These are phyloP conservation scores for Lodderomyces elongisporus DNA, from an alignment of 1,139 yeast species.

Conservation along the genomic window DNA sequence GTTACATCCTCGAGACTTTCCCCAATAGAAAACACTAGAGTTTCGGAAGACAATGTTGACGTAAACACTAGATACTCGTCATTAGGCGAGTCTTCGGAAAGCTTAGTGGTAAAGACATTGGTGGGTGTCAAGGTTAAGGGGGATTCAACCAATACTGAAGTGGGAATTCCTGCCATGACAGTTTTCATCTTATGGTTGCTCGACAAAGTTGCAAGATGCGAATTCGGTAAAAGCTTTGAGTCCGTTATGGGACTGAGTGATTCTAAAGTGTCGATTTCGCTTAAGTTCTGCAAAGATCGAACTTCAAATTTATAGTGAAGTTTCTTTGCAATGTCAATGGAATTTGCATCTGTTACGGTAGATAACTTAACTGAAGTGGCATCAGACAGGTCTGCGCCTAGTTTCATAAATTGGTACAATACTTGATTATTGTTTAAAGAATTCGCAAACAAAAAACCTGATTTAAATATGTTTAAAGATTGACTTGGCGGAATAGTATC, in stretches of 20 bases:
- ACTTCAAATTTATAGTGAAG: conserved; percentile 15
- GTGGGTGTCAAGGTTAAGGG: conserved; percentile 65
- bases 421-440: conserved; percentile 57
- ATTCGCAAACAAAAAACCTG: conserved; percentile 73
- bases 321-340: neutral
- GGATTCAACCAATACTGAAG: conserved; percentile 62
- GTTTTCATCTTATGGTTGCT: conserved; percentile 44
- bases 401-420: conserved; percentile 70
- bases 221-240: conserved; percentile 33
- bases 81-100: conserved; percentile 35
- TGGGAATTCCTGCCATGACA: conserved; percentile 55
- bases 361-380: conserved; percentile 20
- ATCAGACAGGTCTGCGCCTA: conserved; percentile 47
- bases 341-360: conserved; percentile 11
- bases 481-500: conserved; percentile 66
- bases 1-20: conserved; percentile 75
- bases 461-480: conserved; percentile 55
- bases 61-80: conserved; percentile 69
- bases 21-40: conserved; percentile 71
- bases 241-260: conserved; percentile 57
- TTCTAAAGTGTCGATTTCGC: conserved; percentile 49
- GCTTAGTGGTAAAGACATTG: conserved; percentile 56
- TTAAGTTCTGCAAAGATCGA: conserved; percentile 50
- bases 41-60: conserved; percentile 51
- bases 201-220: conserved; percentile 25